Percentiles rank a stretch among this genome's conserved stretches.
Conservation (phyloP, 176 grass and related monocot species). For the Eleusine indica region DNA sequence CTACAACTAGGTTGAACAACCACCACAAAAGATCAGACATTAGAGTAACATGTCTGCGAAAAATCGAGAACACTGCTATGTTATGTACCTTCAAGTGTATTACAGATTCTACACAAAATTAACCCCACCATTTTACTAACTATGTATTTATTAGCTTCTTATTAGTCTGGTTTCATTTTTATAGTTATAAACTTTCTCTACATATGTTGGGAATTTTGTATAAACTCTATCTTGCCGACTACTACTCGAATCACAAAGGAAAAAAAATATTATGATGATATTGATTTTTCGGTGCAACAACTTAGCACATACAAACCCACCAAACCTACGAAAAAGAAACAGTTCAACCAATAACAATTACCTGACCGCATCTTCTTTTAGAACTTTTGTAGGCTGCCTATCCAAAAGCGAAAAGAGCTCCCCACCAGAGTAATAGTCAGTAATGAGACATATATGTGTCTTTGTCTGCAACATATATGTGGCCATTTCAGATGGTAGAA, state of each 20-base stretch:
- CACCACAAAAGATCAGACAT: not conserved
- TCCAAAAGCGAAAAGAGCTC: conserved; percentile 91
- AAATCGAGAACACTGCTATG: not conserved
- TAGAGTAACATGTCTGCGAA: not conserved
- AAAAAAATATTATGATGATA: not conserved
- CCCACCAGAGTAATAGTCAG: conserved; percentile 81
- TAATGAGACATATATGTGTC: conserved; percentile 92
- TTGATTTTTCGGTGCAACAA: not conserved
- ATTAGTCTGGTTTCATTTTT: not conserved
- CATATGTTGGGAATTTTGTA: not conserved
- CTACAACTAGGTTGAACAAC: not conserved
- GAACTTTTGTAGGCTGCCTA: conserved; percentile 78
- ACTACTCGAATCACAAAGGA: not conserved
- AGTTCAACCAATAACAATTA: conserved; percentile 43
- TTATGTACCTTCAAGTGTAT: not conserved
- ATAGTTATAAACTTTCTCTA: not conserved
- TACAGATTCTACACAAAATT: not conserved
- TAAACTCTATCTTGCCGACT: not conserved
- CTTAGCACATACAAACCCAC: not conserved
- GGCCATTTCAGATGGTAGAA: not conserved
- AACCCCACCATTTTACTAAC: not conserved
- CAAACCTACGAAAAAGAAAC: conserved; percentile 10
- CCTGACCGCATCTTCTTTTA: conserved; percentile 93
- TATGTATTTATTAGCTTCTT: not conserved
- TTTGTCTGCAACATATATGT: conserved; percentile 66